Evolutionary conservation across 768 basidiomycete species (phyloP).

Genomic region (Termitomyces sp.): DNA sequence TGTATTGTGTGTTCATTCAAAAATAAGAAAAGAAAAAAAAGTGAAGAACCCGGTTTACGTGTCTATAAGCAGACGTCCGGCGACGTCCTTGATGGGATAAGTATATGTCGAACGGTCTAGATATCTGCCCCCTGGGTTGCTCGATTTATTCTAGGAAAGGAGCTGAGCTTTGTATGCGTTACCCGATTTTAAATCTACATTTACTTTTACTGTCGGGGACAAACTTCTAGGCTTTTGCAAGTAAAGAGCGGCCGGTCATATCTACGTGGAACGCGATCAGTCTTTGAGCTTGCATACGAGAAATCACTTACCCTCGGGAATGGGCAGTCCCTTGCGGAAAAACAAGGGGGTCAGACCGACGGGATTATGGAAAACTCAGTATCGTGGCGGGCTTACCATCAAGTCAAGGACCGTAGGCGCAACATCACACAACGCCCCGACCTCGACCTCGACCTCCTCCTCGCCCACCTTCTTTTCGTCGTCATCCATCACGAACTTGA

Average conservation of each 20-base stretch:
- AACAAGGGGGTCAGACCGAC: background rate
- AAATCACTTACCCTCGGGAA: conserved; percentile 58
- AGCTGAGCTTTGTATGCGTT: background rate
- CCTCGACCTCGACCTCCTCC: conserved; percentile 45
- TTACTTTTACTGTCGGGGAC: background rate
- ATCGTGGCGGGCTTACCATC: conserved; percentile 29
- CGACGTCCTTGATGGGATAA: too few species aligned
- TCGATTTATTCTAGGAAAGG: background rate
- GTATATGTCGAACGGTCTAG: too few species aligned
- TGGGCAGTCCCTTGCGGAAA: conserved; percentile 41
- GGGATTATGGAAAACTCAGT: background rate
- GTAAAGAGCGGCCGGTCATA: conserved; percentile 57
- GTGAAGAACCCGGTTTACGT: too few species aligned
- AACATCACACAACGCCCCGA: conserved; percentile 86
- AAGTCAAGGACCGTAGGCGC: conserved; percentile 84
- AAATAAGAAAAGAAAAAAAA: too few species aligned
- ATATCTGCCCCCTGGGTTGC: too few species aligned
- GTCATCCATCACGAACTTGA: conserved; percentile 48
- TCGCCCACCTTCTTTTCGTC: conserved; percentile 39
- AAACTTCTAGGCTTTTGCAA: conserved; percentile 21
- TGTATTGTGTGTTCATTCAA: too few species aligned
- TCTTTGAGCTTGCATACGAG: conserved; percentile 1
- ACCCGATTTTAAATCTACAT: background rate
- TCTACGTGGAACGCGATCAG: conserved; percentile 24
- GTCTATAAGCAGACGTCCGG: too few species aligned